phyloP scores from a whole-genome alignment of 371 early-diverging fungal species.

The Mucor piriformis region DNA sequence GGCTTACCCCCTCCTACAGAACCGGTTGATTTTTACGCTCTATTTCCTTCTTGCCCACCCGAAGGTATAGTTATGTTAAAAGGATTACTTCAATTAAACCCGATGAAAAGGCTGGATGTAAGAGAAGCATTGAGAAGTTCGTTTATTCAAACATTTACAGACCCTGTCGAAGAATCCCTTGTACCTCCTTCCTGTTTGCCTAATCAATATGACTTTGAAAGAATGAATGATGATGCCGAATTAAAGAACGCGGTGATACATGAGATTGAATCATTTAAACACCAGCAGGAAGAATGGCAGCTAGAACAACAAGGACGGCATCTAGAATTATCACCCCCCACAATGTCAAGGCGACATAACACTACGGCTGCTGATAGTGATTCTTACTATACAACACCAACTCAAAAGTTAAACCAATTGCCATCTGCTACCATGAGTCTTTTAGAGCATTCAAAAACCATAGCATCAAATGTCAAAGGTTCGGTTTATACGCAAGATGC shows the following conservation, averaged over 20 bases:
- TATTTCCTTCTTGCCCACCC: slow-evolving; percentile 54
- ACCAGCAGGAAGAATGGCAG: neutral
- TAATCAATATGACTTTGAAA: slow-evolving; percentile 30
- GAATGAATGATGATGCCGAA: slow-evolving; percentile 14
- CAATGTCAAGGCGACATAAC: neutral
- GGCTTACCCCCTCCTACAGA: slow-evolving; percentile 41
- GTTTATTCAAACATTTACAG: slow-evolving; percentile 61
- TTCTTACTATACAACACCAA: slow-evolving; percentile 1
- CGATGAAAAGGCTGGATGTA: slow-evolving; percentile 81
- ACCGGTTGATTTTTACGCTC: slow-evolving; percentile 25
- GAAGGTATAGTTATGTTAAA: slow-evolving; percentile 79
- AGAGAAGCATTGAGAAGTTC: slow-evolving; percentile 76
- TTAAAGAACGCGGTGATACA: slow-evolving; percentile 25
- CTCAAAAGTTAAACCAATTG: slow-evolving; percentile 9
- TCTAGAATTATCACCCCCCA: neutral
- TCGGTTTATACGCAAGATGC: slow-evolving; percentile 7
- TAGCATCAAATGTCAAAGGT: neutral
- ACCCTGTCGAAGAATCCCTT: slow-evolving; percentile 32
- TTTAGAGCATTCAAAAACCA: slow-evolving; percentile 1
- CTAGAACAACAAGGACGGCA: neutral
- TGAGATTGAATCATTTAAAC: slow-evolving; percentile 27
- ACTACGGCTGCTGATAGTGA: neutral
- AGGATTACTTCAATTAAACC: slow-evolving; percentile 85
- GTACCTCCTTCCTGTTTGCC: neutral
- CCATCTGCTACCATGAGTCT: slow-evolving; percentile 29